phyloP scores from a whole-genome alignment of 2,329 filamentous ascomycete genomes.

The Ophiostoma piceae region DNA sequence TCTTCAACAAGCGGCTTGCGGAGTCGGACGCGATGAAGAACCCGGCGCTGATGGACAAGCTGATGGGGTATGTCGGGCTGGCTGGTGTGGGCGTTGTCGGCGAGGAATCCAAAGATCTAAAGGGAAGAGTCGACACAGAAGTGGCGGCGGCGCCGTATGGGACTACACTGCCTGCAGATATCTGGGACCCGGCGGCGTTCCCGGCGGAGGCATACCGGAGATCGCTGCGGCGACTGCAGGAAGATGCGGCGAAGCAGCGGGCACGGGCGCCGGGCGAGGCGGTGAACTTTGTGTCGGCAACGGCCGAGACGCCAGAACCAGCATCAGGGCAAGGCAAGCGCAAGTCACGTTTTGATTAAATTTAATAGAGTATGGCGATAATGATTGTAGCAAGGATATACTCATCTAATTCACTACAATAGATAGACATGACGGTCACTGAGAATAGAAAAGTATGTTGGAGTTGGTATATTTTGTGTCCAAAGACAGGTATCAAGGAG shows the following conservation, averaged over 20 bases:
- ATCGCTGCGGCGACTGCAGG: slow-evolving; percentile 46
- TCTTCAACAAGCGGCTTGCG: slow-evolving; percentile 72
- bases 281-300: slow-evolving; percentile 47
- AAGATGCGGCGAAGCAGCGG: slow-evolving; percentile 42
- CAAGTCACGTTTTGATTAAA: slow-evolving; percentile 35
- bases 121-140: slow-evolving; percentile 2
- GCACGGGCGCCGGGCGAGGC: slow-evolving; percentile 41
- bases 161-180: slow-evolving; percentile 51
- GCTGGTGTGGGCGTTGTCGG: slow-evolving; percentile 29
- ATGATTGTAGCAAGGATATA: no score
- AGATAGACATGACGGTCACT: neutral
- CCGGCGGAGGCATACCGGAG: slow-evolving; percentile 51
- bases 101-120: slow-evolving; percentile 6
- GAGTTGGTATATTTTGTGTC: neutral
- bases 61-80: slow-evolving; percentile 61
- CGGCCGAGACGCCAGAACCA: slow-evolving; percentile 26
- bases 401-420: no score
- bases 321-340: slow-evolving; percentile 31
- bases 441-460: neutral
- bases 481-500: neutral
- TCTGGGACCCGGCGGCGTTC: slow-evolving; percentile 56
- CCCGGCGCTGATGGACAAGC: slow-evolving; percentile 65
- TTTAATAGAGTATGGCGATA: no score
- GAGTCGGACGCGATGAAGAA: slow-evolving; percentile 64
- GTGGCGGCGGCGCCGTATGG: slow-evolving; percentile 49